phyloP scores from a whole-genome alignment of 1,139 yeast species.

The Geotrichum citri-aurantii region DNA sequence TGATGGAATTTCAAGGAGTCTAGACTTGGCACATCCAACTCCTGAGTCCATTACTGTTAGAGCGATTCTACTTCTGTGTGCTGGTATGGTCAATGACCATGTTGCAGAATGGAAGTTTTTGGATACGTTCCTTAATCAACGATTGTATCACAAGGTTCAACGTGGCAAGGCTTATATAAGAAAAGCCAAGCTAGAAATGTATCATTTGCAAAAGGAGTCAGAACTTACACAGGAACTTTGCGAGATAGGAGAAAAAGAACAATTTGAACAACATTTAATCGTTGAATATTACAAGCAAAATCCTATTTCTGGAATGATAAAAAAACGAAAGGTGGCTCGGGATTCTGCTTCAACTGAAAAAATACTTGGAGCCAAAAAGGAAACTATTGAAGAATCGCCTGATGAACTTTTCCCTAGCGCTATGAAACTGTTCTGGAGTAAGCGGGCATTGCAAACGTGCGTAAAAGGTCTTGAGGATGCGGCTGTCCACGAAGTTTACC shows the following conservation, averaged over 20 bases:
- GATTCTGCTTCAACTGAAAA: neutral
- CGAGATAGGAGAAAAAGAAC: neutral
- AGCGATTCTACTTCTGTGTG: conserved; percentile 7
- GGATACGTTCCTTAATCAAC: conserved; percentile 26
- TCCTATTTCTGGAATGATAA: conserved; percentile 14
- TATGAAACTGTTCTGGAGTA: conserved; percentile 22
- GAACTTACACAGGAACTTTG: conserved; percentile 8
- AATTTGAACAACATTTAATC: conserved; percentile 6
- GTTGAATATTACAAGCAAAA: conserved; percentile 15
- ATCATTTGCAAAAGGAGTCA: conserved; percentile 12
- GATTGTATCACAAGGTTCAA: conserved; percentile 23
- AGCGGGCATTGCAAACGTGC: conserved; percentile 27
- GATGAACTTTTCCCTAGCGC: conserved; percentile 6
- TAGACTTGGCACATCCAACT: conserved; percentile 1
- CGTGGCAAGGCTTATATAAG: conserved; percentile 26
- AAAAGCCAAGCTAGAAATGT: conserved; percentile 30
- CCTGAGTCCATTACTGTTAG: conserved; percentile 10
- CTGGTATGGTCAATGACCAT: conserved; percentile 14
- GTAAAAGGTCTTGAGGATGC: conserved; percentile 25
- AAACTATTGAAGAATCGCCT: neutral
- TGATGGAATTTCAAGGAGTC: neutral
- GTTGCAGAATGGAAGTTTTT: conserved; percentile 21
- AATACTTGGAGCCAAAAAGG: neutral
- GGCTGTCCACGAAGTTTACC: conserved; percentile 21
- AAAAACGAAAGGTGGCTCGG: conserved; percentile 17